Evolutionary conservation across 108 stramenopile genomes (phyloP), one percentile per base, ranked within the genome.

Genomic region (Schizochytrium sp.): DNA sequence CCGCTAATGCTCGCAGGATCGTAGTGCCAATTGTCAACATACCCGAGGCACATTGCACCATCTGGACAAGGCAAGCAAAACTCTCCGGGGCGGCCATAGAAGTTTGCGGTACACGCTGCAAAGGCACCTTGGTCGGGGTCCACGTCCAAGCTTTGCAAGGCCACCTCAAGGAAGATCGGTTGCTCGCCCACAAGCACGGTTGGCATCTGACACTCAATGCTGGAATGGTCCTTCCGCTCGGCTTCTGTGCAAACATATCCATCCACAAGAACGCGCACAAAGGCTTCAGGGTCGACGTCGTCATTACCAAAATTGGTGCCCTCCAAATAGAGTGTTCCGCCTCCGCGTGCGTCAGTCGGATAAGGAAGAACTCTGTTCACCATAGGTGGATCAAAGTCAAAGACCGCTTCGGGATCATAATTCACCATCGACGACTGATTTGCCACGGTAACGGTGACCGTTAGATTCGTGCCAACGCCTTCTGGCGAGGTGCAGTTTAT

Each of bases 301-400:
- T 21, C 18, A 21, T 21, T 4, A 4, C 90, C 90, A 45, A 90
- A 88, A 57, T 90, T 90, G 28, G 45, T 3, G 44, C 90, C 90
- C 44, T 5, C 5, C 5, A 90, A 3, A 14, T 58, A 58, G 41
- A 90, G 53, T 5, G 5, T 5, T 2, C 5, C 51, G 23, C 83
- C 76, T 23, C 58, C 87, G 44, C 41, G 10, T 6, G 59, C 57
- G n/a, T 58, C 34, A 5, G 44, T 60, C 8, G 34, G 58, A 10
- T 44, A 16, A 58, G 58, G 88, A 8, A 43, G 5, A 10, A 88
- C 41, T 23, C 60, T 8, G 34, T 14, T 58, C 5, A 88, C 60
- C 18, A 1, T 8, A 0, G 88, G 88, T 5, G 5, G 25, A 12
- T 10, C 10, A 58, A 47, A 88, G 19, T 16, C 6, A 28, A 88